These are phyloP conservation scores for Juglanconis oblonga DNA, from an alignment of 2,329 filamentous ascomycete genomes.

Conservation along the genomic window DNA sequence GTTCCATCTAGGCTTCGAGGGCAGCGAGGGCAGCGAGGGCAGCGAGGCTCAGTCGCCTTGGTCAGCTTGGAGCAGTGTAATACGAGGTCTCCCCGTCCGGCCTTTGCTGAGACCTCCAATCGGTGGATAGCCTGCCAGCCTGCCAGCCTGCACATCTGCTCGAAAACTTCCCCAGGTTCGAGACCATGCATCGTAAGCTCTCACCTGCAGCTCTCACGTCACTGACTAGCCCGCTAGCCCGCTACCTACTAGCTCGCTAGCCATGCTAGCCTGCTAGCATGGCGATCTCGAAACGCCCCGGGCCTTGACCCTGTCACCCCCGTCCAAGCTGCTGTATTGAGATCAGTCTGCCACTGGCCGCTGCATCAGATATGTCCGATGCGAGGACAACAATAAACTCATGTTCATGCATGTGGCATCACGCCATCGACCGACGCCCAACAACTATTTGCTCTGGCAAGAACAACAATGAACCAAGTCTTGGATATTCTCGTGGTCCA, in stretches of 20 bases:
- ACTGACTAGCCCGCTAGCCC: neutral
- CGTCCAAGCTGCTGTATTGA: neutral
- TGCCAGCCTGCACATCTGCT: neutral
- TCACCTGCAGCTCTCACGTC: neutral
- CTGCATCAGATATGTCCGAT: neutral
- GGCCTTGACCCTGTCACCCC: neutral
- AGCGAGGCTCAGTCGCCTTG: conserved; percentile 9
- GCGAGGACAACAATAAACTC: neutral
- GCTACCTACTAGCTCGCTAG: neutral
- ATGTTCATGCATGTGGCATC: neutral
- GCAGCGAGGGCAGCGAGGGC: too few species aligned
- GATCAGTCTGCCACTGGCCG: neutral
- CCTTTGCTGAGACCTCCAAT: conserved; percentile 1
- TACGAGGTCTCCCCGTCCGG: conserved; percentile 9
- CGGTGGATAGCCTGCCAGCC: conserved; percentile 1
- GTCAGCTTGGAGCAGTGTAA: conserved; percentile 3
- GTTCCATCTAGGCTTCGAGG: conserved; percentile 4
- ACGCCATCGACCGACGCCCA: neutral
- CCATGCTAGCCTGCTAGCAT: neutral
- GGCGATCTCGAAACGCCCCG: neutral
- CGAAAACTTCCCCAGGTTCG: neutral
- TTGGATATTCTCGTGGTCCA: conserved; percentile 1
- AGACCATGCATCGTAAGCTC: conserved; percentile 2
- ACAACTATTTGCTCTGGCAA: neutral
- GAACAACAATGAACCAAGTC: neutral